Conservation (phyloP, 345 rosid species). For the Geranium rotundifolium region DNA sequence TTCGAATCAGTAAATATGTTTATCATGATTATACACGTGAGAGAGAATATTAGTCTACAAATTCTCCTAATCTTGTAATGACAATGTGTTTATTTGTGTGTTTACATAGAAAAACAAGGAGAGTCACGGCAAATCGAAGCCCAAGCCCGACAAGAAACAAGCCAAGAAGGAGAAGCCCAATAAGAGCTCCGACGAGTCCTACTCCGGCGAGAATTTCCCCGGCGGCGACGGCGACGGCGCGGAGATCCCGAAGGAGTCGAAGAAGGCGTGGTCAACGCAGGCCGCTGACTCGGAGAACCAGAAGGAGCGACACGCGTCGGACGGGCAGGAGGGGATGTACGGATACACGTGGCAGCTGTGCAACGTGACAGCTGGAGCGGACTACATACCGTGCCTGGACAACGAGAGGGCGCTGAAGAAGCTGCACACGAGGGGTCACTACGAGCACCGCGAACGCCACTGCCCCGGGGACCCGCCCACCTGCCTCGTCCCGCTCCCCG, state of each 20-base stretch:
- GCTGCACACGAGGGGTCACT: conserved; percentile 44
- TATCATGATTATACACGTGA: no score
- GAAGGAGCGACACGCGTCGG: conserved; percentile 50
- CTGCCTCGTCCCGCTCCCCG: conserved; percentile 58
- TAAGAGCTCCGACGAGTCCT: not conserved
- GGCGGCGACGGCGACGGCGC: conserved; percentile 17
- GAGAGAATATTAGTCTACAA: no score
- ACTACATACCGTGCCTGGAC: conserved; percentile 91
- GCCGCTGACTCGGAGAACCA: conserved; percentile 55
- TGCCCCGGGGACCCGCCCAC: conserved; percentile 75
- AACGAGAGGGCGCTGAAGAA: conserved; percentile 57
- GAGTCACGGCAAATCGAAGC: no score
- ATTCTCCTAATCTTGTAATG: no score
- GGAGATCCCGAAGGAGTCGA: conserved; percentile 74
- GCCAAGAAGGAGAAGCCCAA: not conserved
- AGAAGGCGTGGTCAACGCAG: conserved; percentile 67
- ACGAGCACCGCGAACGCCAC: conserved; percentile 87
- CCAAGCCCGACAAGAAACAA: no score
- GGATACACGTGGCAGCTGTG: conserved; percentile 70
- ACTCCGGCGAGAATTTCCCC: conserved; percentile 17
- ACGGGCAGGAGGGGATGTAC: conserved; percentile 12
- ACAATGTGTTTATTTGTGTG: no score
- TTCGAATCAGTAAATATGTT: no score
- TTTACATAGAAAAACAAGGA: no score
- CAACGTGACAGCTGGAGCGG: conserved; percentile 63